These are phyloP conservation scores for Tylopilus felleus DNA, from an alignment of 768 basidiomycete species.

Conservation along the genomic window DNA sequence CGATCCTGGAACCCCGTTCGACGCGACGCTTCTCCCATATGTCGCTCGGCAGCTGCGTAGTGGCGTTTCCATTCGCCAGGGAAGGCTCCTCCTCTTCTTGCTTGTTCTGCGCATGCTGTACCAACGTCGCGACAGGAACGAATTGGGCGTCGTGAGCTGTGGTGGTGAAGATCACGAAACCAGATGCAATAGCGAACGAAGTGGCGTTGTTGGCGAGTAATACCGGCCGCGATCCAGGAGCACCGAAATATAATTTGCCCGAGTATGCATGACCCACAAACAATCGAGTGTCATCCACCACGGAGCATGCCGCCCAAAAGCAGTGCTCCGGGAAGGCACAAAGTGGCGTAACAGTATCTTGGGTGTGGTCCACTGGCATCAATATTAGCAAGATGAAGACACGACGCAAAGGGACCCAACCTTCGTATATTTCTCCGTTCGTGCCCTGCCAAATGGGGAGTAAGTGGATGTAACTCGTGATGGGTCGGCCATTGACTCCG, in stretches of 20 bases:
- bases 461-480: slow-evolving; percentile 22
- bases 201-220: slow-evolving; percentile 54
- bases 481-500: slow-evolving; percentile 46
- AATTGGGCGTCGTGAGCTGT: slow-evolving; percentile 79
- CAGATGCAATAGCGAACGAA: slow-evolving; percentile 70
- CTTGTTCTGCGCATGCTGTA: slow-evolving; percentile 2
- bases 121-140: slow-evolving; percentile 39
- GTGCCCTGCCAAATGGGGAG: slow-evolving; percentile 41
- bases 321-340: slow-evolving; percentile 61
- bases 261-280: slow-evolving; percentile 64
- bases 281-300: slow-evolving; percentile 23
- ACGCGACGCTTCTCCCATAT: slow-evolving; percentile 73
- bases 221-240: slow-evolving; percentile 25
- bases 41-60: slow-evolving; percentile 9
- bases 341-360: slow-evolving; percentile 21
- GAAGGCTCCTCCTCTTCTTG: slow-evolving; percentile 18
- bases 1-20: slow-evolving; percentile 88
- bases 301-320: slow-evolving; percentile 37
- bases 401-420: slow-evolving; percentile 27
- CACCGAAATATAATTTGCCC: slow-evolving; percentile 60
- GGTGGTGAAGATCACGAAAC: slow-evolving; percentile 83
- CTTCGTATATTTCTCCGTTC: slow-evolving; percentile 46
- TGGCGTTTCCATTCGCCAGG: slow-evolving; percentile 22
- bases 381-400: slow-evolving; percentile 10
- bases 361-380: slow-evolving; percentile 14